These are phyloP conservation scores for Medicago ruthenica DNA, from an alignment of 306 rosid genomes.

Conservation along the genomic window DNA sequence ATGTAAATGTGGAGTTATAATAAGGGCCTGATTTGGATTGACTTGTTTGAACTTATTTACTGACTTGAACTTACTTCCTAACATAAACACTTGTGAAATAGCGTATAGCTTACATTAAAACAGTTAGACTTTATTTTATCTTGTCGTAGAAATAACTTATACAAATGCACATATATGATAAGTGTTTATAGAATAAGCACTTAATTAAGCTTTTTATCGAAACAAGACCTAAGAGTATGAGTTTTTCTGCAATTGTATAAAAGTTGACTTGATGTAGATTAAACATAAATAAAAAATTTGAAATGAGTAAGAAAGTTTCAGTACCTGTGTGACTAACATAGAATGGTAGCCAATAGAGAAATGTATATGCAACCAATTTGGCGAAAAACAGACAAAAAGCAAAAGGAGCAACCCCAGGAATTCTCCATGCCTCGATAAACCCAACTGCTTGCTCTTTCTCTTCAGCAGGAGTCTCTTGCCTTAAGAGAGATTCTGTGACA, in stretches of 20 bases:
- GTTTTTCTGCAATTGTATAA: too few relatives aligned
- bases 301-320: constrained; percentile 15
- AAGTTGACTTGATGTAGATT: too few relatives aligned
- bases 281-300: not conserved
- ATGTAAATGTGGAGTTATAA: not conserved
- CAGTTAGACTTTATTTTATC: too few relatives aligned
- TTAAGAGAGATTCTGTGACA: constrained; percentile 62
- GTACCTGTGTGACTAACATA: constrained; percentile 91
- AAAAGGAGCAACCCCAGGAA: constrained; percentile 98
- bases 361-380: constrained; percentile 98
- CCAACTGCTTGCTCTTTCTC: constrained; percentile 71
- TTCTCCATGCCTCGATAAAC: constrained; percentile 94
- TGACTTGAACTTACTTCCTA: not conserved
- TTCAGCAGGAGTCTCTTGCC: constrained; percentile 43
- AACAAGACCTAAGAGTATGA: too few relatives aligned
- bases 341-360: constrained; percentile 99
- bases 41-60: not conserved
- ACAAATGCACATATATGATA: too few relatives aligned
- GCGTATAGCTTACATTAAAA: not conserved
- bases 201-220: too few relatives aligned
- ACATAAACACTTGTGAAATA: not conserved
- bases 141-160: too few relatives aligned
- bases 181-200: too few relatives aligned
- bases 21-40: not conserved
- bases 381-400: constrained; percentile 94